Percentiles rank a stretch among this genome's conserved stretches.
phyloP scores from a whole-genome alignment of 2,329 filamentous ascomycete species.

The Calonectria hawksworthii region DNA sequence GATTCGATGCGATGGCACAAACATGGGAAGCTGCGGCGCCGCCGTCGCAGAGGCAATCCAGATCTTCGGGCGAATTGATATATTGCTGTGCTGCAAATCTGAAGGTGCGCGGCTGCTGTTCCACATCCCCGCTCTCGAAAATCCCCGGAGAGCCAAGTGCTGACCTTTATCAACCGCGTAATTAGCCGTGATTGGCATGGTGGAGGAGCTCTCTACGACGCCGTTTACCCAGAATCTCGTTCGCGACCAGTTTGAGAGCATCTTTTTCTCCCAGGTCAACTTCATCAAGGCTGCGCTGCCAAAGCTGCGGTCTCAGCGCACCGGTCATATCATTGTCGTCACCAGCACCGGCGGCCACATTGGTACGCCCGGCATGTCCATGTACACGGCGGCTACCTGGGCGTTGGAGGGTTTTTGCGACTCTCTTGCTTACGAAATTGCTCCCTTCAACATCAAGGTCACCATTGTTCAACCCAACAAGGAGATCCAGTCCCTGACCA shows the following conservation, averaged over 20 bases:
- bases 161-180: slow-evolving; percentile 28
- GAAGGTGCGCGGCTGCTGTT: slow-evolving; percentile 70
- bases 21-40: slow-evolving; percentile 81
- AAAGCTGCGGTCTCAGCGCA: slow-evolving; percentile 82
- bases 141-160: slow-evolving; percentile 6
- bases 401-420: slow-evolving; percentile 97
- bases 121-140: neutral
- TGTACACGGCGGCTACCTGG: slow-evolving; percentile 95
- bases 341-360: slow-evolving; percentile 94
- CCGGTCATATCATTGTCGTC: slow-evolving; percentile 90
- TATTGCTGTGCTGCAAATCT: slow-evolving; percentile 89
- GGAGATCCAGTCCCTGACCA: slow-evolving; percentile 89
- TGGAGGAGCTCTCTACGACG: slow-evolving; percentile 88
- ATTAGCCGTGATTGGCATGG: slow-evolving; percentile 85
- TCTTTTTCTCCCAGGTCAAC: slow-evolving; percentile 97
- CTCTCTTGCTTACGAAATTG: slow-evolving; percentile 94
- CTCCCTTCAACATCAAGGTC: slow-evolving; percentile 96
- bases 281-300: slow-evolving; percentile 92
- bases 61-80: slow-evolving; percentile 89
- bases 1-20: slow-evolving; percentile 73
- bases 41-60: slow-evolving; percentile 89
- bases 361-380: slow-evolving; percentile 89
- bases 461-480: slow-evolving; percentile 97
- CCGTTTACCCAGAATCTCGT: slow-evolving; percentile 82
- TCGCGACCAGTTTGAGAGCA: slow-evolving; percentile 91